phyloP scores from a whole-genome alignment of 305 asterid genomes.

The Nicotiana rustica region DNA sequence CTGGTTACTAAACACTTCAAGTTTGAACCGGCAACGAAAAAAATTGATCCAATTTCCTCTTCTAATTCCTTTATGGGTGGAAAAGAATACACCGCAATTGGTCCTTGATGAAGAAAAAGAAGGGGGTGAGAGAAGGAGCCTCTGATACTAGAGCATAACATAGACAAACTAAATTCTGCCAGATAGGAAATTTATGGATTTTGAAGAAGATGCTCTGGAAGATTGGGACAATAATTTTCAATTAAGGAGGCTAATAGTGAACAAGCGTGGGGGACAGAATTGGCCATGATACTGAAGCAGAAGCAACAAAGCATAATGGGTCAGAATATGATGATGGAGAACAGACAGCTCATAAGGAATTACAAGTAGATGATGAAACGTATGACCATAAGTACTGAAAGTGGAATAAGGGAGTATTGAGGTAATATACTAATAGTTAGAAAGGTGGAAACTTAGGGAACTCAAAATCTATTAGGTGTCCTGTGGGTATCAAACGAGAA shows the following conservation, averaged over 20 bases:
- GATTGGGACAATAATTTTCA: background rate
- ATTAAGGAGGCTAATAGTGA: background rate
- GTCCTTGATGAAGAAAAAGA: background rate
- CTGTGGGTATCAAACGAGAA: background rate
- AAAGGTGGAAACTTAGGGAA: slow-evolving; percentile 1
- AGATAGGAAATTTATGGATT: background rate
- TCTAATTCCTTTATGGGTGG: background rate
- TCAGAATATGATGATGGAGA: slow-evolving; percentile 1
- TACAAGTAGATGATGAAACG: background rate
- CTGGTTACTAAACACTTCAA: background rate
- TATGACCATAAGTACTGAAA: background rate
- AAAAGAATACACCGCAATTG: background rate
- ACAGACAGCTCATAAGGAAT: background rate
- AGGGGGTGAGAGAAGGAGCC: background rate
- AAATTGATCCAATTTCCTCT: background rate
- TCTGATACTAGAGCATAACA: background rate
- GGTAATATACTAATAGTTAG: background rate
- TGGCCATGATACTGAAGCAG: slow-evolving; percentile 23
- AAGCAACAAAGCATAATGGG: background rate
- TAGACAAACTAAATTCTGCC: slow-evolving; percentile 14
- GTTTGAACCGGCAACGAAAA: slow-evolving; percentile 2
- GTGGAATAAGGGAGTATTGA: background rate
- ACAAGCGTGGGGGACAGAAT: background rate
- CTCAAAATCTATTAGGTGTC: background rate
- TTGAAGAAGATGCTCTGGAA: slow-evolving; percentile 11